Evolutionary conservation across 2,329 filamentous ascomycete species (phyloP).

Genomic region (Teratosphaeria epicoccoides): DNA sequence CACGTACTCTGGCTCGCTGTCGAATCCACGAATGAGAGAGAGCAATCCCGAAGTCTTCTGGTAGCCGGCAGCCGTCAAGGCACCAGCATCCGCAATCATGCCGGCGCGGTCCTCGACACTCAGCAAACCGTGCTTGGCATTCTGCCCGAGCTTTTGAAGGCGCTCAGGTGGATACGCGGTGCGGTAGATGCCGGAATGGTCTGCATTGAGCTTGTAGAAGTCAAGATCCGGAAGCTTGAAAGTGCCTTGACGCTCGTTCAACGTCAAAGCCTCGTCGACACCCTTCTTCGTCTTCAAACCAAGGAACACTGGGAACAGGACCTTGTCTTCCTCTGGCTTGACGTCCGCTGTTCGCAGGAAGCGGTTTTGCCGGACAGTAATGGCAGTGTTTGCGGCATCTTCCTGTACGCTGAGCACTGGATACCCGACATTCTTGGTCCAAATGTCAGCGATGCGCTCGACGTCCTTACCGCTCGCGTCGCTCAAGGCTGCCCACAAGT

Average conservation of each 20-base stretch:
- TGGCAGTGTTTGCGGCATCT: constrained; percentile 56
- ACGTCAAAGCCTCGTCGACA: constrained; percentile 63
- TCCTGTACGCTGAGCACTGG: constrained; percentile 83
- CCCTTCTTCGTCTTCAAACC: constrained; percentile 76
- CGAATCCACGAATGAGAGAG: constrained; percentile 74
- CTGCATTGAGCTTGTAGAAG: constrained; percentile 95
- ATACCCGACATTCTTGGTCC: constrained; percentile 94
- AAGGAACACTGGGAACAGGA: constrained; percentile 81
- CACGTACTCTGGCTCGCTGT: constrained; percentile 72
- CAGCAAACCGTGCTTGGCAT: constrained; percentile 69
- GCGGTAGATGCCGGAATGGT: constrained; percentile 85
- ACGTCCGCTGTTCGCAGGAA: constrained; percentile 89
- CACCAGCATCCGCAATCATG: constrained; percentile 81
- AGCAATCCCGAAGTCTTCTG: constrained; percentile 86
- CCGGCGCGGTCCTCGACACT: constrained; percentile 85
- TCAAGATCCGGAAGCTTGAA: constrained; percentile 70
- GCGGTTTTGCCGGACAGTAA: constrained; percentile 86
- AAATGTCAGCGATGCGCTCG: constrained; percentile 82
- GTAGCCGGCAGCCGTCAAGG: constrained; percentile 79
- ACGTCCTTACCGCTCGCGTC: constrained; percentile 88
- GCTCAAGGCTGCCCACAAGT: constrained; percentile 79
- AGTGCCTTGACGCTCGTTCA: constrained; percentile 60
- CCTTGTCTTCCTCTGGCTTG: constrained; percentile 82
- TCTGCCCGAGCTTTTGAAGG: constrained; percentile 75
- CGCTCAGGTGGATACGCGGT: constrained; percentile 79